Evolutionary conservation across 169 alveolate species (phyloP), one percentile per base, ranked within the genome.

Genomic region (Plasmodium cynomolgi): DNA sequence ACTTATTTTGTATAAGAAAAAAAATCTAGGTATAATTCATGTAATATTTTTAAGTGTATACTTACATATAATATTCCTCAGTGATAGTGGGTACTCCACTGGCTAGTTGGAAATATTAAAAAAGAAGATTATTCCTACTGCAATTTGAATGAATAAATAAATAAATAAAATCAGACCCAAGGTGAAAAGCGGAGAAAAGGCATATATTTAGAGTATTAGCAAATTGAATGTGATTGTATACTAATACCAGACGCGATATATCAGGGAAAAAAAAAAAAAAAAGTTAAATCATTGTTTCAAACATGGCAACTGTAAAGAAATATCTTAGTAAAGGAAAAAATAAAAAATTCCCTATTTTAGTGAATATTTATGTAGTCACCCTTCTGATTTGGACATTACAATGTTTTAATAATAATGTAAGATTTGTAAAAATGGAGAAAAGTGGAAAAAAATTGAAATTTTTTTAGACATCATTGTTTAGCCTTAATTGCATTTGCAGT

Each of bases 371-470:
- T 50, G 37, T 80, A 80, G 50, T 39, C 37, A 41, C 84, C 50
- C 34, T 80, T 80, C 56, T 80, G 39, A 39, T 80, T 80, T 80
- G 62, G 71, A 44, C 71, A 34, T 41, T 80, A 80, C 62, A 80
- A 41, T 80, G 84, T 80, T 80, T 80, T 80, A 41, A 80, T 80
- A 80, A 80, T 80, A 80, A 80, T 31, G 84, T 80, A 80, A n/a
- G 84, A 41, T 41, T 26, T 26, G 37, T 23, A 68, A 68, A 23
- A 68, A 68, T 68, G 3, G 17, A 26, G 77, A 68, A 68, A 68
- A 68, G n/a, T 23, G 37, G 5, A 68, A 68, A 20, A 68, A 6
- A 26, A 2, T 62, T 62, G 34, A 68, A 8, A 23, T 68, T 68
- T 20, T 7, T 68, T 68, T 68, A 68, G 77, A 68, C 37, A 68